Percentiles rank a stretch among this genome's conserved stretches.
phyloP scores from a whole-genome alignment of 768 basidiomycete genomes.

The Amanita pallidorosea region DNA sequence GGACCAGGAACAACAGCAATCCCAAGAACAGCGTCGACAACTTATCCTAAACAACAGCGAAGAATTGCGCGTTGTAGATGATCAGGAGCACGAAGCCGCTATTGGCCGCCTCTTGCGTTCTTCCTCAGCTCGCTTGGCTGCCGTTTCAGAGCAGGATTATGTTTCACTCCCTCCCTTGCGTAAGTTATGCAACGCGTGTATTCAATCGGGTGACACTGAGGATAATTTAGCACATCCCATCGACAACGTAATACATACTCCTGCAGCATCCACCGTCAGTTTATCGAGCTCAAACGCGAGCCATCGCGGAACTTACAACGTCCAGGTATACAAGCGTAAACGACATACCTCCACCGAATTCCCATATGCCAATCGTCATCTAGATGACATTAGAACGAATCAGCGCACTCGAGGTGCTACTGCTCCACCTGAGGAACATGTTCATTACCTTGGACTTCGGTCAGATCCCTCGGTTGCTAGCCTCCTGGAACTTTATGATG shows the following conservation, averaged over 20 bases:
- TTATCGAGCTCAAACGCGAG: slow-evolving; percentile 39
- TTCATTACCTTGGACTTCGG: slow-evolving; percentile 47
- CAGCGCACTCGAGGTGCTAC: slow-evolving; percentile 14
- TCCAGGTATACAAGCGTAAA: slow-evolving; percentile 57
- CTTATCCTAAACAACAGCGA: not conserved
- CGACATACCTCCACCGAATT: slow-evolving; percentile 55
- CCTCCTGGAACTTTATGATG: slow-evolving; percentile 63
- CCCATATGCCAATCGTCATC: slow-evolving; percentile 44
- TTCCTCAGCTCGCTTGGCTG: slow-evolving; percentile 55
- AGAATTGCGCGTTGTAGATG: slow-evolving; percentile 16
- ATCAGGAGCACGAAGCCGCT: slow-evolving; percentile 42
- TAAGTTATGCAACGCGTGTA: slow-evolving; percentile 25
- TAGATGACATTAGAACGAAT: slow-evolving; percentile 17
- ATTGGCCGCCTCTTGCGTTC: slow-evolving; percentile 54
- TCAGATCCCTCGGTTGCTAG: slow-evolving; percentile 75
- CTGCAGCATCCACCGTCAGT: slow-evolving; percentile 40
- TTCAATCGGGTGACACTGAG: slow-evolving; percentile 7
- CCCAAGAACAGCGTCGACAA: not conserved
- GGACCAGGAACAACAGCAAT: slow-evolving; percentile 12
- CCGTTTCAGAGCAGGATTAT: slow-evolving; percentile 46
- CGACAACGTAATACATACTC: slow-evolving; percentile 39
- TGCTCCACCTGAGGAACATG: slow-evolving; percentile 31
- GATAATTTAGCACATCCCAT: slow-evolving; percentile 50
- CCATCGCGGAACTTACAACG: slow-evolving; percentile 55
- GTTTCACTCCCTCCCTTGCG: slow-evolving; percentile 56